These are phyloP conservation scores for Dactylella cylindrospora DNA, from an alignment of 2,329 filamentous ascomycete genomes.

Conservation along the genomic window DNA sequence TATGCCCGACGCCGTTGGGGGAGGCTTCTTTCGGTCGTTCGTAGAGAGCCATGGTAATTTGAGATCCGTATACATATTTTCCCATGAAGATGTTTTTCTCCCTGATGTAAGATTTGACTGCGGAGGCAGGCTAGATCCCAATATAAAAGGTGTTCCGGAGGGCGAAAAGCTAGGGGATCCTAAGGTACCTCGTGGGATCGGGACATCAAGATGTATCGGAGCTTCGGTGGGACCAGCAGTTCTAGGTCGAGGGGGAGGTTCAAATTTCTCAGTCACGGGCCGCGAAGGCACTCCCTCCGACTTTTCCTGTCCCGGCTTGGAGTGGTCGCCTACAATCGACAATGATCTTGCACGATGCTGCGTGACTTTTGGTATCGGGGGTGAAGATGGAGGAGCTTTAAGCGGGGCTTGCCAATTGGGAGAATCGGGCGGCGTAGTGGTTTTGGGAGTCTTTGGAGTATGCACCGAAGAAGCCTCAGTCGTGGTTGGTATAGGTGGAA, in stretches of 20 bases:
- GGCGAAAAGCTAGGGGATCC: slow-evolving; percentile 49
- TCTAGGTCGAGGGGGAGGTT: slow-evolving; percentile 45
- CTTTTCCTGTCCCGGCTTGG: slow-evolving; percentile 31
- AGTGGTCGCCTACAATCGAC: slow-evolving; percentile 39
- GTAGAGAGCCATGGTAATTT: slow-evolving; percentile 46
- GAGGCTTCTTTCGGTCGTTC: slow-evolving; percentile 42
- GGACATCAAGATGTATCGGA: slow-evolving; percentile 48
- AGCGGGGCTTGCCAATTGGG: slow-evolving; percentile 39
- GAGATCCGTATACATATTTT: slow-evolving; percentile 47
- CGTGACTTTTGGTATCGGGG: slow-evolving; percentile 35
- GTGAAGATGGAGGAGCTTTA: slow-evolving; percentile 39
- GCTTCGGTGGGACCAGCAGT: slow-evolving; percentile 47
- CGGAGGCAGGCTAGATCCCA: slow-evolving; percentile 47
- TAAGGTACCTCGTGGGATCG: slow-evolving; percentile 49
- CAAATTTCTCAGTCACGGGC: slow-evolving; percentile 43
- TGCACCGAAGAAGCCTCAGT: slow-evolving; percentile 35
- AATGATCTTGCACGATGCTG: slow-evolving; percentile 39
- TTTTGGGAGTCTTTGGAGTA: slow-evolving; percentile 37
- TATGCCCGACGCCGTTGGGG: slow-evolving; percentile 44
- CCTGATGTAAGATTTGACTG: slow-evolving; percentile 48
- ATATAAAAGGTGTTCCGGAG: slow-evolving; percentile 49
- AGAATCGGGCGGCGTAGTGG: slow-evolving; percentile 32
- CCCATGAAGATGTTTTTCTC: slow-evolving; percentile 46
- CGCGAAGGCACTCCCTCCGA: slow-evolving; percentile 30
- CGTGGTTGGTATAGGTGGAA: slow-evolving; percentile 25